Evolutionary conservation across 257 asterid species (phyloP).

Genomic region (Fraxinus americana): DNA sequence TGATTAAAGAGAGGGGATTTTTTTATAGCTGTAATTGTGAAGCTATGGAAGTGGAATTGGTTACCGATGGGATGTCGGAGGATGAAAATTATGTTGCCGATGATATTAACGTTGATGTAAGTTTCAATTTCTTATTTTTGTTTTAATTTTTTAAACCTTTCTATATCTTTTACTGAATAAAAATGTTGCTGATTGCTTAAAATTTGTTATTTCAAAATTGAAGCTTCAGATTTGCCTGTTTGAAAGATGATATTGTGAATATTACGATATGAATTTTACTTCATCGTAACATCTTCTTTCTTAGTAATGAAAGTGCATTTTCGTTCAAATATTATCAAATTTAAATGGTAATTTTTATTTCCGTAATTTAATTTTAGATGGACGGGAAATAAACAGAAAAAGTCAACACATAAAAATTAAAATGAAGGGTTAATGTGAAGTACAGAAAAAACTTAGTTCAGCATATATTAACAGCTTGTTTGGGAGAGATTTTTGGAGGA

Average conservation of each 20-base stretch:
- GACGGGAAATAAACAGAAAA: background rate
- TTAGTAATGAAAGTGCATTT: background rate
- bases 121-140: conserved; percentile 13
- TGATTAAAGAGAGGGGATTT: conserved; percentile 3
- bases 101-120: conserved; percentile 59
- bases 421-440: background rate
- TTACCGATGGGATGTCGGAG: conserved; percentile 58
- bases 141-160: background rate
- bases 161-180: background rate
- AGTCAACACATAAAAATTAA: background rate
- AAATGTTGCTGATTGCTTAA: background rate
- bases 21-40: conserved; percentile 21
- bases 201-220: background rate
- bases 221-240: background rate
- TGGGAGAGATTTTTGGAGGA: no score
- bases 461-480: no score
- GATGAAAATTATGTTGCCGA: conserved; percentile 59
- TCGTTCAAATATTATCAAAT: background rate
- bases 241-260: background rate
- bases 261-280: background rate
- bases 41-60: conserved; percentile 80
- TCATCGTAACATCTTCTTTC: background rate
- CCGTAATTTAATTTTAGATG: background rate
- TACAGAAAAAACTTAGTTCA: background rate
- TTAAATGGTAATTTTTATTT: background rate